Base-by-base conservation (phyloP, 805 yeast genomes). In the Candida lessepsii region DNA sequence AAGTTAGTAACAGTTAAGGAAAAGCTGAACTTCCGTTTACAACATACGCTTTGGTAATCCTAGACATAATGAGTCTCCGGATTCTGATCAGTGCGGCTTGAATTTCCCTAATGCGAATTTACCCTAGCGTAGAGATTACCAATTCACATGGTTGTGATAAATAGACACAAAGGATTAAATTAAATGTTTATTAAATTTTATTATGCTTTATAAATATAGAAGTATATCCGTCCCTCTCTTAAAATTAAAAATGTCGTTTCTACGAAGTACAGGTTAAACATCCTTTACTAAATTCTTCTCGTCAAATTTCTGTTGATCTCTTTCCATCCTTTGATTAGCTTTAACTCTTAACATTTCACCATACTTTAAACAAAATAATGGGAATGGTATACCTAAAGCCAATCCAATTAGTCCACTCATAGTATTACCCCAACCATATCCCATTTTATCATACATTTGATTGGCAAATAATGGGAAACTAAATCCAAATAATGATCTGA, bases 241-340 rank as follows among this genome's bases (percentile, higher is more conserved):
- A 20, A 20, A n/a, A n/a, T n/a, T n/a, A n/a, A n/a, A n/a, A n/a
- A n/a, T n/a, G n/a, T n/a, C n/a, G n/a, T n/a, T n/a, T n/a, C n/a
- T n/a, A n/a, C n/a, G n/a, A n/a, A n/a, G n/a, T n/a, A n/a, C n/a
- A n/a, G n/a, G n/a, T 20, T 35, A 35, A 24, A 27, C 39, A 9
- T 17, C 40, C 15, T 37, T 24, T 21, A 11, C 32, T 27, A 37
- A 29, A 19, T 28, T 23, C 17, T 42, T 42, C 18, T 47, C 45
- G 21, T 47, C 37, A 32, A 33, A 15, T 16, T 40, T 28, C 18
- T 35, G 74, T 50, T 76, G 80, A n/a, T 63, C 61, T 29, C 48
- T 50, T 35, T 76, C 81, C 43, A 76, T 65, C 39, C 70, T 62
- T 35, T 53, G 60, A 49, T 81, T 80, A 37, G 80, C 80, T 81